phyloP scores from a whole-genome alignment of 179 eudicot genomes.

The Silene vulgaris region DNA sequence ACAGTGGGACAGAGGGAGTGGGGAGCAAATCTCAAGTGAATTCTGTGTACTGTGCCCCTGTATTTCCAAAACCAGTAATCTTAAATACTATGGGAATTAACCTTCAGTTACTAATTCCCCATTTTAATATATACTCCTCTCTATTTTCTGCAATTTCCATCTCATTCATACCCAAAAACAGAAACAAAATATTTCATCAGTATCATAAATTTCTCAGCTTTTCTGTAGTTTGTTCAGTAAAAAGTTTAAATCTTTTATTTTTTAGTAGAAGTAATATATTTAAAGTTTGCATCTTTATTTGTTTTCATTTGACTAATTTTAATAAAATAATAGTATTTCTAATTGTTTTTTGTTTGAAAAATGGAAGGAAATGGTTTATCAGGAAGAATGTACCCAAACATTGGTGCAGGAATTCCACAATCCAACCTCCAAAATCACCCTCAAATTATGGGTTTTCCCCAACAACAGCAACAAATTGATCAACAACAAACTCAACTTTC shows the following conservation, averaged over 20 bases:
- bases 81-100: slow-evolving; percentile 43
- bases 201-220: neutral
- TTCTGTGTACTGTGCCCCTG: slow-evolving; percentile 22
- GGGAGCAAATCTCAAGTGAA: neutral
- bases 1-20: neutral
- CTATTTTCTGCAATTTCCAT: neutral
- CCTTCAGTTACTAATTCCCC: slow-evolving; percentile 23
- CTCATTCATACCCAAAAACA: too few relatives aligned
- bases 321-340: neutral
- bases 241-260: neutral
- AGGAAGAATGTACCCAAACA: slow-evolving; percentile 41
- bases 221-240: neutral
- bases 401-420: slow-evolving; percentile 36
- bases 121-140: neutral
- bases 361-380: slow-evolving; percentile 30
- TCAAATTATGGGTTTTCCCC: slow-evolving; percentile 23
- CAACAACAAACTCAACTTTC: slow-evolving; percentile 38
- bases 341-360: slow-evolving; percentile 10
- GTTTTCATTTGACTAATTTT: neutral
- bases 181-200: neutral
- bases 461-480: slow-evolving; percentile 22
- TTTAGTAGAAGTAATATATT: neutral
- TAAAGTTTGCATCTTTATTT: neutral
- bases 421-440: slow-evolving; percentile 18
- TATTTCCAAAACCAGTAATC: slow-evolving; percentile 33